Percentiles rank a stretch among this genome's conserved stretches.
Evolutionary conservation across 331 rosid species (phyloP).

Genomic region (Acacia concinna): DNA sequence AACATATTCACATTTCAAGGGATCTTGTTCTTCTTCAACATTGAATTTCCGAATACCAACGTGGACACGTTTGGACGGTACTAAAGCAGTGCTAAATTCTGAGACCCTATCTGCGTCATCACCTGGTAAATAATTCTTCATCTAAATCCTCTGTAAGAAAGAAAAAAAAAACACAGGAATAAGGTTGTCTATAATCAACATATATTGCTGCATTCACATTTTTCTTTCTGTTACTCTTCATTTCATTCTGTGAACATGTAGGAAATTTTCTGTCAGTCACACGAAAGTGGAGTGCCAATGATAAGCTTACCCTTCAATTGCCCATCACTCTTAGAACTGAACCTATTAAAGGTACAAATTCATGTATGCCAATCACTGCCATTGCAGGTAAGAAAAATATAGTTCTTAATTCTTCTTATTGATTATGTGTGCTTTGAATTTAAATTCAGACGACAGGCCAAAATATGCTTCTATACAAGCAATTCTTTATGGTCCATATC

Average conservation of each 20-base stretch:
- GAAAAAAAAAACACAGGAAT: neutral
- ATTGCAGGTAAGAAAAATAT: neutral
- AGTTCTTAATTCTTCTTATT: neutral
- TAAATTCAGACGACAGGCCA: slow-evolving; percentile 60
- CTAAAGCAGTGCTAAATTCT: slow-evolving; percentile 42
- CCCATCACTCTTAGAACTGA: slow-evolving; percentile 58
- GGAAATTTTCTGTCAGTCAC: slow-evolving; percentile 48
- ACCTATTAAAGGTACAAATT: slow-evolving; percentile 44
- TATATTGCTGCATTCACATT: too few relatives aligned
- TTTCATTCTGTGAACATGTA: slow-evolving; percentile 15
- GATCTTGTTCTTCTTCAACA: slow-evolving; percentile 35
- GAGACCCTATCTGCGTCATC: slow-evolving; percentile 26
- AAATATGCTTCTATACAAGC: slow-evolving; percentile 53
- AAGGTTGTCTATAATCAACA: neutral
- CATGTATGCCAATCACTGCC: neutral
- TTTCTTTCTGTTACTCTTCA: neutral
- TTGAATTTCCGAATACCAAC: slow-evolving; percentile 58
- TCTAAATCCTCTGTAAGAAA: neutral
- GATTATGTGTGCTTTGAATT: slow-evolving; percentile 5
- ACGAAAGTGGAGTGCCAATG: slow-evolving; percentile 48
- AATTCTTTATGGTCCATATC: slow-evolving; percentile 60
- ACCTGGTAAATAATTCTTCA: slow-evolving; percentile 42
- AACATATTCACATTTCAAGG: slow-evolving; percentile 31
- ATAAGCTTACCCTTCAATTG: slow-evolving; percentile 47
- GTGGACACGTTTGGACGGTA: slow-evolving; percentile 47